Conservation (phyloP, 139 green algal species). For the Yamagishiella unicocca region DNA sequence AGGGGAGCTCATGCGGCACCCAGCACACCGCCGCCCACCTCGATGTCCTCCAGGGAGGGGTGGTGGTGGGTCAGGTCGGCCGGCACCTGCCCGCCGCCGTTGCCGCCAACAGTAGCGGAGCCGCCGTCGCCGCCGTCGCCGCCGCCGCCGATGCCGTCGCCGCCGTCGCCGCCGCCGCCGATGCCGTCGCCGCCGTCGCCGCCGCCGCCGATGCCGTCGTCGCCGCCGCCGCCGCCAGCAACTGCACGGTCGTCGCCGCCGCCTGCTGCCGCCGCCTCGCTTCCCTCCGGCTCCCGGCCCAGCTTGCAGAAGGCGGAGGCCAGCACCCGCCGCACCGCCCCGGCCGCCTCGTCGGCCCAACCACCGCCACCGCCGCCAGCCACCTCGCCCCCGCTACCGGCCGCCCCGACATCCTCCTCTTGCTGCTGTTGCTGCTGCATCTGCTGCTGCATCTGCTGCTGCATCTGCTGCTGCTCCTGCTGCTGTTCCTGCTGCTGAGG, state of each 20-base stretch:
- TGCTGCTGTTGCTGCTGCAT: neutral
- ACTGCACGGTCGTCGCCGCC: neutral
- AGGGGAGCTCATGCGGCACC: too few species aligned
- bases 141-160: neutral
- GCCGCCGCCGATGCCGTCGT: too few species aligned
- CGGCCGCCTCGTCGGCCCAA: neutral
- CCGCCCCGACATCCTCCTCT: neutral
- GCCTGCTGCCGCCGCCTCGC: neutral
- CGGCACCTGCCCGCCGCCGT: neutral
- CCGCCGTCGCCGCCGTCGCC: neutral
- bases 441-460: neutral
- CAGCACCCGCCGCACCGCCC: neutral
- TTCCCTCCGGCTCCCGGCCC: neutral
- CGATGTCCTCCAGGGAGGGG: slow-evolving; percentile 37
- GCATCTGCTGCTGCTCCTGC: neutral
- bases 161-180: neutral
- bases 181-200: neutral
- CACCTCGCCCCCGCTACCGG: neutral
- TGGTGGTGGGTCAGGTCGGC: slow-evolving; percentile 30
- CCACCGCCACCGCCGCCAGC: neutral
- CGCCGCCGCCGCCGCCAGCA: neutral
- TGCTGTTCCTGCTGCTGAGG: neutral
- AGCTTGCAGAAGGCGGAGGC: neutral
- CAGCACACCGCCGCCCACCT: neutral
- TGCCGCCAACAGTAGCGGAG: neutral